phyloP scores from a whole-genome alignment of 1,284 basidiomycete genomes.

The Thecaphora thlaspeos region DNA sequence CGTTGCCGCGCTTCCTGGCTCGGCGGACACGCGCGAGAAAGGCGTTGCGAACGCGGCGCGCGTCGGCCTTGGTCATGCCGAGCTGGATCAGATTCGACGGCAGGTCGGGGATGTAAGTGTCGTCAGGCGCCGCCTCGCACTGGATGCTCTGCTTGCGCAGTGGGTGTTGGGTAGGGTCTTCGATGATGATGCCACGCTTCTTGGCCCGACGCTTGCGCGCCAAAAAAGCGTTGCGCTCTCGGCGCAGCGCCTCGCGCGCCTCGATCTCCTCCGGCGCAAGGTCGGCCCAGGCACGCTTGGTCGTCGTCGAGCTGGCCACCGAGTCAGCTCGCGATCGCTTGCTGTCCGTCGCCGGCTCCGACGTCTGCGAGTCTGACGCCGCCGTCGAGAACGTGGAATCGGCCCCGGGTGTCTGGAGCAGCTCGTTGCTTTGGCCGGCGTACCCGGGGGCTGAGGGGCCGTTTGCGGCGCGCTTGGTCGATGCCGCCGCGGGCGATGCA shows the following conservation, averaged over 20 bases:
- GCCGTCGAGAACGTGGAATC: too few relatives aligned
- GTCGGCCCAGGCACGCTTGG: too few relatives aligned
- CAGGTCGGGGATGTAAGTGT: conserved; percentile 39
- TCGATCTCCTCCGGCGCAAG: conserved; percentile 5
- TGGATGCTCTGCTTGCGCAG: conserved; percentile 31
- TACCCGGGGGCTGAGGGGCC: too few relatives aligned
- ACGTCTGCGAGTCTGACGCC: too few relatives aligned
- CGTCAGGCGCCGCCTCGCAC: conserved; percentile 26
- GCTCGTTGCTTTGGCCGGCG: too few relatives aligned
- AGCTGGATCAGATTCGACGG: conserved; percentile 33
- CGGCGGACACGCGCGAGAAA: conserved; percentile 38
- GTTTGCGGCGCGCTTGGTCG: too few relatives aligned
- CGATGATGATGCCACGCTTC: conserved; percentile 32
- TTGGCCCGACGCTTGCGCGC: conserved; percentile 33
- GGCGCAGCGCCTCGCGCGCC: conserved; percentile 14
- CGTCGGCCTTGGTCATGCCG: conserved; percentile 37
- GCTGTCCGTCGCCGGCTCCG: too few relatives aligned
- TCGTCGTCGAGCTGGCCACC: too few relatives aligned
- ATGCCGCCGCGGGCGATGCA: too few relatives aligned
- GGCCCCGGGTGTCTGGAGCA: too few relatives aligned
- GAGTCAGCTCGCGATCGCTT: too few relatives aligned
- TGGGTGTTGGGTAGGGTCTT: conserved; percentile 30
- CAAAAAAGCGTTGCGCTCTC: conserved; percentile 32
- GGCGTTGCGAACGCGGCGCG: conserved; percentile 36
- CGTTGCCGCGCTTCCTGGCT: conserved; percentile 28